Conservation (phyloP, 2,329 filamentous ascomycete species). For the Diaporthe helianthi region DNA sequence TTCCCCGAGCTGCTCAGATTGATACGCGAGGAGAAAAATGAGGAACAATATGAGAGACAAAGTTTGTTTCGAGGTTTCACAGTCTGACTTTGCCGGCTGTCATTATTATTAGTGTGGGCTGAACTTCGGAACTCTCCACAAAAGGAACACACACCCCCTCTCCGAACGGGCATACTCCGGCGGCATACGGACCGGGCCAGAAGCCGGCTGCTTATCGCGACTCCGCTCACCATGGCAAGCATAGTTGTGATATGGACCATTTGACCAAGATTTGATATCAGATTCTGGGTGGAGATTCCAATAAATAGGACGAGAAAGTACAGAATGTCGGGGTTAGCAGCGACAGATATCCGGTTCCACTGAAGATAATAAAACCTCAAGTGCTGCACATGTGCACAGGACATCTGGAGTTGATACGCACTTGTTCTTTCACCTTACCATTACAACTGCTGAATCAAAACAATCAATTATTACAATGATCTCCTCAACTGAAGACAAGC, state of each 20-base stretch:
- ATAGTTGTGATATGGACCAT: background rate
- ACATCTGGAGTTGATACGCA: background rate
- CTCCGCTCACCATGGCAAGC: background rate
- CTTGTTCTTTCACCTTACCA: background rate
- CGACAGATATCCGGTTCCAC: too few relatives aligned
- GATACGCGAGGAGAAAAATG: background rate
- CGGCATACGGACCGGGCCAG: background rate
- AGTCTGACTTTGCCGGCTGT: too few relatives aligned
- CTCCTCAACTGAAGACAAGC: background rate
- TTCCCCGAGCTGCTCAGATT: background rate
- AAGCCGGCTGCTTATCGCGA: conserved; percentile 12
- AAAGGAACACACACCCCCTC: background rate
- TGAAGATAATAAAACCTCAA: background rate
- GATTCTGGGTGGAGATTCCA: background rate
- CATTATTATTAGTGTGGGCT: background rate
- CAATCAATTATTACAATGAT: background rate
- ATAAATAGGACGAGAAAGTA: background rate
- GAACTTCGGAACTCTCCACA: conserved; percentile 4
- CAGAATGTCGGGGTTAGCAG: background rate
- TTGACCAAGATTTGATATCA: background rate
- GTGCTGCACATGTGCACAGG: background rate
- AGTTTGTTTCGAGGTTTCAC: background rate
- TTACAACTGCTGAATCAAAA: background rate
- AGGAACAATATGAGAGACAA: background rate
- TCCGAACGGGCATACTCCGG: background rate